Evolutionary conservation across 2,329 filamentous ascomycete species (phyloP), one percentile per base, ranked within the genome.

Genomic region (Stagonosporopsis rhizophila): DNA sequence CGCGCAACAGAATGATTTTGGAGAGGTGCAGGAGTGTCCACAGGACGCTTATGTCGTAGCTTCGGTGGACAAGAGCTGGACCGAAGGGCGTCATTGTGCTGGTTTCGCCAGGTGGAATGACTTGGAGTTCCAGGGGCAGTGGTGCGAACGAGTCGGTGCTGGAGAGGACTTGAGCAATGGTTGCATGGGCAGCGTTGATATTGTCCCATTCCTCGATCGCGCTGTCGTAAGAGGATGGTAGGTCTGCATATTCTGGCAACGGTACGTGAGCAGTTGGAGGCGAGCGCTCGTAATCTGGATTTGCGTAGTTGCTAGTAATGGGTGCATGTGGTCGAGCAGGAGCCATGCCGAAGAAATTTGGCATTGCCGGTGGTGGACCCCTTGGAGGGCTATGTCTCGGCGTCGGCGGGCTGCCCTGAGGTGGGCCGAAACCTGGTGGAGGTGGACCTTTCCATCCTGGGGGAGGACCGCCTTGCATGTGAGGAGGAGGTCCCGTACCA

Each of bases 11-110:
- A 50, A 93, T 83, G 54, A 98, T 94, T 42, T 92, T 83, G 0
- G 89, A 88, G 81, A 94, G 91, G 75, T 96, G 90, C 73, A 91
- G 93, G 62, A 93, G 89, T 70, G 90, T 87, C 91, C 92, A 96
- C 20, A 97, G 82, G 30, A 91, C 89, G 2, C 90, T 91, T 60
- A 98, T 89, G n/a, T 89, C 88, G 73, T 92, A 94, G 2, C 90
- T 94, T 27, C 91, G 86, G 71, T 96, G 97, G 61, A 92, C 87
- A 6, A 92, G 78, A 0, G 91, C 89, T 2, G 86, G 84, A 0
- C 95, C 94, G 69, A 97, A 99, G 0, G 94, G 92, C 1, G 92
- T 88, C 60, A 66, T 71, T 27, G 66, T 72, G n/a, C 65, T 62
- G 25, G 61, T 63, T 17, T 59, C 54, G n/a, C 67, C 69, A 15